Base-by-base conservation (phyloP, 2,329 filamentous ascomycete genomes). In the Fusarium sp. region DNA sequence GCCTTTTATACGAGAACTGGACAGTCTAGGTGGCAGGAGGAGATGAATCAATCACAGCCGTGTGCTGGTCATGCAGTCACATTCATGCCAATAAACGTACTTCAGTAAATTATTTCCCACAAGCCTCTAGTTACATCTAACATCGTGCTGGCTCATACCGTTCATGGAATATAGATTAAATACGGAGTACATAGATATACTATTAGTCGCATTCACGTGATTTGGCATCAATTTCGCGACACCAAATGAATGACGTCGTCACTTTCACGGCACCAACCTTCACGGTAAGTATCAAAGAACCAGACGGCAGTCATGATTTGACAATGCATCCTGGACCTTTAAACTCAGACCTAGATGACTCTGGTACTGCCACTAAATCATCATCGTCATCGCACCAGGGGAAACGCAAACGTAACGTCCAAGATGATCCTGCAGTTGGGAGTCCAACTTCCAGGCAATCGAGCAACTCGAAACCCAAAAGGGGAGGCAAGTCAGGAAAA, bases 151-250 rank as follows among this genome's bases (percentile, higher is more conserved):
- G 18, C 46, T 26, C 31, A 26, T 34, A 41, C 9, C 26, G 13
- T 30, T 23, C n/a, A 18, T 23, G 18, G 33, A 33, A 26, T 36
- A 44, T 30, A 16, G 12, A 30, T 44, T 30, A 16, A 8, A 30
- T 44, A 28, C 15, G 8, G 11, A 6, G 5, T 5, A 23, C 23
- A 45, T 31, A n/a, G 8, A 18, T 30, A 30, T 20, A 41, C 23
- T 42, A 8, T 3, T 31, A 16, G 33, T 7, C 23, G 8, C 11
- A 18, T 23, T 36, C 79, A 80, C 79, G 79, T 80, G 79, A 80
- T 72, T 49, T 73, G 77, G 78, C 74, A 78, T 76, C 72, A 75
- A 59, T 80, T 76, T 74, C 77, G 78, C 65, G 78, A 74, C 42
- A 47, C n/a, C 31, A 41, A 40, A 41, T 60, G 45, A 31, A 72